phyloP scores from a whole-genome alignment of 768 basidiomycete species.

The Ramaria rubella region DNA sequence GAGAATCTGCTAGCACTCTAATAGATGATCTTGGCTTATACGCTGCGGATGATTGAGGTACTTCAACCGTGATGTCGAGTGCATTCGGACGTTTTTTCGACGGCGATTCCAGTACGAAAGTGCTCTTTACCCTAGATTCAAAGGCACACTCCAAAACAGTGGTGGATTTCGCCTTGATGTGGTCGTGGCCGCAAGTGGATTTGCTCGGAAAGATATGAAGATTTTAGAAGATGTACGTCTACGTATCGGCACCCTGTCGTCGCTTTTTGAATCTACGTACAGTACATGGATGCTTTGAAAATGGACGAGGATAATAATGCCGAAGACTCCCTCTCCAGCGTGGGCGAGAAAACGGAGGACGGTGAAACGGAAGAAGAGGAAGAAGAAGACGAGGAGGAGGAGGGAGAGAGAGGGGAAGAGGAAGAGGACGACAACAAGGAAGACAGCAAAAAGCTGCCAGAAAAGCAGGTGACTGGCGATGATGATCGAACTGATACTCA shows the following conservation, averaged over 20 bases:
- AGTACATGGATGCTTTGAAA: slow-evolving; percentile 63
- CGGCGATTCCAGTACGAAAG: slow-evolving; percentile 92
- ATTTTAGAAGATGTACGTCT: slow-evolving; percentile 71
- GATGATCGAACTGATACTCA: background rate
- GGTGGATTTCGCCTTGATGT: slow-evolving; percentile 72
- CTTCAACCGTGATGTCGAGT: slow-evolving; percentile 97
- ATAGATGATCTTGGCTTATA: background rate
- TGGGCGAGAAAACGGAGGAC: slow-evolving; percentile 30
- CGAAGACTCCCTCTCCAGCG: slow-evolving; percentile 15
- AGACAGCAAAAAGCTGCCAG: background rate
- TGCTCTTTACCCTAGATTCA: slow-evolving; percentile 79
- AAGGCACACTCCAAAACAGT: slow-evolving; percentile 40
- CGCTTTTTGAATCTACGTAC: slow-evolving; percentile 5
- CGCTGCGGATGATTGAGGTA: slow-evolving; percentile 51
- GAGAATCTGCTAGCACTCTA: slow-evolving; percentile 20
- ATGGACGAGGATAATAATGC: slow-evolving; percentile 29
- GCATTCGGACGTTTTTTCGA: slow-evolving; percentile 88
- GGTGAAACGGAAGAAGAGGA: slow-evolving; percentile 35
- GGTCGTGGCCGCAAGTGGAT: slow-evolving; percentile 91
- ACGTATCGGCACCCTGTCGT: background rate
- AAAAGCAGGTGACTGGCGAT: background rate
- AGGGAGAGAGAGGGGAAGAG: slow-evolving; percentile 9
- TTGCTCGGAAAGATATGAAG: slow-evolving; percentile 76
- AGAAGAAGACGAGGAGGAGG: slow-evolving; percentile 29
- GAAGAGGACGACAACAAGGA: slow-evolving; percentile 1